Base-by-base conservation (phyloP, 176 grass and related monocot species). In the Avena insularis region DNA sequence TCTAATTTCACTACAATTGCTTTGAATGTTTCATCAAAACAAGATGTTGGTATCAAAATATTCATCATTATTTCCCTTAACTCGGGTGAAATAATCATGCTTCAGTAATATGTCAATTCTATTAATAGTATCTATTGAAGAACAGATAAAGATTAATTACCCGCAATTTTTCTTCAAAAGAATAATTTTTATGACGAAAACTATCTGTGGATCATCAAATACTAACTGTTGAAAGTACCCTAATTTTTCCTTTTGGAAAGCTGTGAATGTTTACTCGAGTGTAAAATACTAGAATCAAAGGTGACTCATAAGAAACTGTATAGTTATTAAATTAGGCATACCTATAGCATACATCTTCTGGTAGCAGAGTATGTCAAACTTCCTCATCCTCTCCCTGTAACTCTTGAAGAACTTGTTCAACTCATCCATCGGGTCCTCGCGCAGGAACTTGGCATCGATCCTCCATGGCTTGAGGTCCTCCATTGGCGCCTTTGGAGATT, bases 321-420 rank as follows among this genome's bases (percentile, higher is more conserved):
- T 11, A 12, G 78, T 43, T 20, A 62, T 43, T 20, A 62, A 74
- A 66, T 64, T 21, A 63, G 57, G 54, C 90, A 71, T 91, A 99
- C 97, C 97, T 87, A 96, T 88, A 83, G 97, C 92, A 85, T 99
- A 93, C 90, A 96, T 93, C 85, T 99, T 99, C 81, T 99, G 97
- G 43, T 93, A 93, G 47, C 90, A 96, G 64, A 94, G 54, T 66
- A 99, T 99, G 70, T 99, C 97, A 59, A 99, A 86, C 83, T 99
- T 99, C 80, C 94, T 92, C 94, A 99, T 96, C 86, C 94, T 99
- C 85, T 96, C 94, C 83, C 92, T 92, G 55, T 99, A 99, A 80
- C 92, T 90, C 78, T 93, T 99, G 80, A 93, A 96, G 82, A 99
- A 99, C 89, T 99, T 96, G 60, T 93, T 92, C 80, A 99, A 85